A percentile compares a stretch with the other conserved stretches of the same genome.
Conservation (phyloP, 1,284 basidiomycete species). For the Omphalotus olearius region DNA sequence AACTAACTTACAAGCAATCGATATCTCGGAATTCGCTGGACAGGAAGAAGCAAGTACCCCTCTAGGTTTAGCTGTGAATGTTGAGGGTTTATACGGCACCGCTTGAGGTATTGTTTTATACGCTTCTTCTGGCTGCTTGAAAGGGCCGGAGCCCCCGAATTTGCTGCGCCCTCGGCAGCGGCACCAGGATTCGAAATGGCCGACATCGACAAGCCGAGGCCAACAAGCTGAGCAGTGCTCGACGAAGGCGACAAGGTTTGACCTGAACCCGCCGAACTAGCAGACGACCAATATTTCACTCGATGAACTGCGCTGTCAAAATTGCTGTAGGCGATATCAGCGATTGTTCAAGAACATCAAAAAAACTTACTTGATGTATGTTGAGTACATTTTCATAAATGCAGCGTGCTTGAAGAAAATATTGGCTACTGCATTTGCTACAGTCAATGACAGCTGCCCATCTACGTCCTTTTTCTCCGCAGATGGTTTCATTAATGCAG, state of each 20-base stretch:
- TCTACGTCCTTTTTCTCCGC: constrained; percentile 57
- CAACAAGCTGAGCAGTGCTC: constrained; percentile 59
- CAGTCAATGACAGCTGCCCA: constrained; percentile 68
- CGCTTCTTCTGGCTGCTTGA: constrained; percentile 80
- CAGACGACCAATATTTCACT: constrained; percentile 78
- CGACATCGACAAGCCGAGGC: constrained; percentile 57
- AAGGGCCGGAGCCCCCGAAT: constrained; percentile 40
- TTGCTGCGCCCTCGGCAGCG: constrained; percentile 34
- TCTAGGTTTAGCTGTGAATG: constrained; percentile 98
- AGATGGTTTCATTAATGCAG: constrained; percentile 54
- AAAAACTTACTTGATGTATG: constrained; percentile 85
- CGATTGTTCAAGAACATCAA: background rate
- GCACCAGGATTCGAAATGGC: constrained; percentile 45
- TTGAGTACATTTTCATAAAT: constrained; percentile 97
- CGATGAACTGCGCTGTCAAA: constrained; percentile 89
- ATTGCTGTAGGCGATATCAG: constrained; percentile 49
- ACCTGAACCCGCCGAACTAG: constrained; percentile 41
- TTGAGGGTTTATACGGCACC: constrained; percentile 77
- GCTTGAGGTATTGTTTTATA: constrained; percentile 84
- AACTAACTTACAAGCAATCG: constrained; percentile 69
- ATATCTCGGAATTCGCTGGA: constrained; percentile 96
- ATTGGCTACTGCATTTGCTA: constrained; percentile 81
- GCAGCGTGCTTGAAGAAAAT: constrained; percentile 92
- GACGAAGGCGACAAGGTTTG: constrained; percentile 54
- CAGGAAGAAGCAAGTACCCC: constrained; percentile 90